Base-by-base conservation (phyloP, 768 basidiomycete species). In the Stropharia rugosoannulata region DNA sequence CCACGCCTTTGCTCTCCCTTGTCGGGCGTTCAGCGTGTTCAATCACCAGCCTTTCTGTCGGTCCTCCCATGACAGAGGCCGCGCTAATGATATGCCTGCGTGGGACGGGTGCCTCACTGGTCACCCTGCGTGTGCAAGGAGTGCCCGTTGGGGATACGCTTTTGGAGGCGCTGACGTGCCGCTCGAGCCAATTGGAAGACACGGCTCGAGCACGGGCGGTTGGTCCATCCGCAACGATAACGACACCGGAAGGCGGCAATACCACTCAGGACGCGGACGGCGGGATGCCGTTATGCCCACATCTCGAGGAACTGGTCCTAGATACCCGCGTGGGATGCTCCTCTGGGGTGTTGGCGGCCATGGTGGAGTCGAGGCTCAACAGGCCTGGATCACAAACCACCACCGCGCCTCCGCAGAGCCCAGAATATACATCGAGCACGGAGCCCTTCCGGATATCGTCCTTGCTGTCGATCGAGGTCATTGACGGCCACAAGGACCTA, bases 1-100 rank as follows among this genome's bases (percentile, higher is more conserved):
- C 71, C 49, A 56, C 64, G 47, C 37, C 66, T 16, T 61, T 72
- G 25, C 36, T 70, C 19, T 59, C 65, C 27, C 64, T 72, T 55
- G 54, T 72, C 44, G 62, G 66, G 35, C 58, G 69, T 56, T 72
- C 71, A 12, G 61, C 61, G n/a, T 70, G 69, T 58, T 46, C 64
- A 15, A 63, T 72, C 56, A 63, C 65, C 47, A 62, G 57, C 27
- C 56, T 72, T 39, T 66, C 64, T 48, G 53, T 70, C 49, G 63
- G 65, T 27, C 62, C 66, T 15, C 67, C 66, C 55, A 67, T 70
- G 64, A 57, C 59, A 50, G 70, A 72, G 55, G 57, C 59, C 29
- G 62, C 62, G 47, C 61, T 72, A 32, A 35, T 64, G 35, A 51
- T 57, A 58, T 70, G 68, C 55, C 58, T 72, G 40, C 61, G 59